A percentile compares a stretch with the other conserved stretches of the same genome.
Conservation (phyloP, 2,329 filamentous ascomycete species). For the Alternaria panax region DNA sequence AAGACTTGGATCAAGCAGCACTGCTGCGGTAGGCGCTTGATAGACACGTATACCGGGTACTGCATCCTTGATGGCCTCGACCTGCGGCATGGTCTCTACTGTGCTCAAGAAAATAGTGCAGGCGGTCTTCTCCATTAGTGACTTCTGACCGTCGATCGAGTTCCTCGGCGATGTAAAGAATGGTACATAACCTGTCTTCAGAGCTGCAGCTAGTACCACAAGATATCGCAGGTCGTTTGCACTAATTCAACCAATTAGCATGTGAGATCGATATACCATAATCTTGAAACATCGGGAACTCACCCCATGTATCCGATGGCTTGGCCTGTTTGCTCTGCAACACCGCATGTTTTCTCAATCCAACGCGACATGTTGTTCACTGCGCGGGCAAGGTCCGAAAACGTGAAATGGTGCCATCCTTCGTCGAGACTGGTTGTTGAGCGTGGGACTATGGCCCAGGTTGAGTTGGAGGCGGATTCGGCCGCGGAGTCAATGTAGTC, state of each 20-base stretch:
- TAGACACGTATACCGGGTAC: not conserved
- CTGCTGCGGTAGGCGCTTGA: not conserved
- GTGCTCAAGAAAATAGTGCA: constrained; percentile 4
- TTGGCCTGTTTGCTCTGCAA: not conserved
- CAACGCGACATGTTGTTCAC: constrained; percentile 2
- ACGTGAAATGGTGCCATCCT: constrained; percentile 3
- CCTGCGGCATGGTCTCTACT: not conserved
- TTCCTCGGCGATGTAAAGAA: constrained; percentile 5
- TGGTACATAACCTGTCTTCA: constrained; percentile 8
- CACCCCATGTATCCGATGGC: constrained; percentile 9
- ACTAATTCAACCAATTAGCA: not conserved
- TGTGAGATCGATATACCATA: rapidly evolving
- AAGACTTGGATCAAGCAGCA: not conserved
- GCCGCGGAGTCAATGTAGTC: constrained; percentile 5
- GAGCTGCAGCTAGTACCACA: not conserved
- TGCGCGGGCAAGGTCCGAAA: not conserved
- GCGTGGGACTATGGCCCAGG: constrained; percentile 5
- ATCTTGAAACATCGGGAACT: not conserved
- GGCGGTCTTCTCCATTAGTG: not conserved
- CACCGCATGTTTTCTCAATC: not conserved
- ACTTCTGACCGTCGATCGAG: constrained; percentile 1
- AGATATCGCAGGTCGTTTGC: constrained; percentile 5
- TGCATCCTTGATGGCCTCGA: not conserved
- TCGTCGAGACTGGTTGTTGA: not conserved
- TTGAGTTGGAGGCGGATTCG: not conserved